These are phyloP conservation scores for Terana coerulea DNA, from an alignment of 768 basidiomycete species.

Conservation along the genomic window DNA sequence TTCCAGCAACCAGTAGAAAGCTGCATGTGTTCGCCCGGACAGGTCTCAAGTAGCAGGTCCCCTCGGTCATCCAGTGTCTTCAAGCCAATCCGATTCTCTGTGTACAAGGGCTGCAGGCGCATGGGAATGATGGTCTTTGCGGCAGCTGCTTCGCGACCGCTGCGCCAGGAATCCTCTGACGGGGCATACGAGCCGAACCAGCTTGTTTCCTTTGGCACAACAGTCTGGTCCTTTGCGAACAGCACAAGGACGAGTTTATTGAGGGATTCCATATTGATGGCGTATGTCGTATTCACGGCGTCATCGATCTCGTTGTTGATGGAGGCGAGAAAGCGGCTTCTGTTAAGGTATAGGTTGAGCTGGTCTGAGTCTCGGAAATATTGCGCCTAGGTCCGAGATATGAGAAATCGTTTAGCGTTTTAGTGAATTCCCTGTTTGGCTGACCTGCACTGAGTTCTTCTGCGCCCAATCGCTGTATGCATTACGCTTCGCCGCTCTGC, in stretches of 20 bases:
- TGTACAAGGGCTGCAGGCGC: slow-evolving; percentile 68
- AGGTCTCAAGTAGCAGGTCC: slow-evolving; percentile 53
- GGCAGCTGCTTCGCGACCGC: slow-evolving; percentile 25
- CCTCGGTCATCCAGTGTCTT: slow-evolving; percentile 65
- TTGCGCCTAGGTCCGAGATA: slow-evolving; percentile 84
- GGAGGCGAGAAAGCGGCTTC: slow-evolving; percentile 64
- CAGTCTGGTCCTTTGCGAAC: slow-evolving; percentile 71
- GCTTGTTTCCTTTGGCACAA: slow-evolving; percentile 78
- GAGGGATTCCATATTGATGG: slow-evolving; percentile 54
- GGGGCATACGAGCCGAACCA: slow-evolving; percentile 79
- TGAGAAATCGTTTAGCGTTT: neutral
- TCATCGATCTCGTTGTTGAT: slow-evolving; percentile 76
- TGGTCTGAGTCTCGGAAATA: slow-evolving; percentile 77
- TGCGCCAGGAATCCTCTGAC: no score
- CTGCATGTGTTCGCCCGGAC: slow-evolving; percentile 77
- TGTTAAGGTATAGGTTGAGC: slow-evolving; percentile 50
- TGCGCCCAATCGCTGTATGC: slow-evolving; percentile 80
- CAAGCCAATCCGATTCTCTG: slow-evolving; percentile 80
- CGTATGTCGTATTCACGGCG: slow-evolving; percentile 56
- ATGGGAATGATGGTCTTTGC: slow-evolving; percentile 57
- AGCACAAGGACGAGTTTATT: slow-evolving; percentile 68
- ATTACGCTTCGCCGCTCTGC: slow-evolving; percentile 54
- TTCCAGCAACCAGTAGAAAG: slow-evolving; percentile 36
- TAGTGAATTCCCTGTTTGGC: slow-evolving; percentile 15
- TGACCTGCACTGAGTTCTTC: slow-evolving; percentile 71